Conservation (phyloP, 331 rosid genomes). For the Acacia pycnantha region DNA sequence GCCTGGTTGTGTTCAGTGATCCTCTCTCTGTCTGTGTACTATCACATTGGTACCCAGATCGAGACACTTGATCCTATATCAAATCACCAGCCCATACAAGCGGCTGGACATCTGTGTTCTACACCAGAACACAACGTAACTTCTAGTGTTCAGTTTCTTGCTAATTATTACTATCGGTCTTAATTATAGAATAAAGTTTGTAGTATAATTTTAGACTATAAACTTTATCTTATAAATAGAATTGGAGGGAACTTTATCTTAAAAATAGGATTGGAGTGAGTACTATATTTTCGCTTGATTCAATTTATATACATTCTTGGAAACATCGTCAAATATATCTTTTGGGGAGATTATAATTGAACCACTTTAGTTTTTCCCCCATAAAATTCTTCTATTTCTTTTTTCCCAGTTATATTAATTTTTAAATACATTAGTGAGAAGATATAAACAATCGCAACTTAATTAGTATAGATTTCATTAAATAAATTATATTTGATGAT, state of each 20-base stretch:
- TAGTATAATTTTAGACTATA: too few relatives aligned
- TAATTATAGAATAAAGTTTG: too few relatives aligned
- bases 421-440: not conserved
- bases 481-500: not conserved
- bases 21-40: too few relatives aligned
- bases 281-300: not conserved
- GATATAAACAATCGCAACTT: not conserved
- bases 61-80: too few relatives aligned
- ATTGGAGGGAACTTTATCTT: too few relatives aligned
- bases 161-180: not conserved
- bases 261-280: too few relatives aligned
- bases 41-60: too few relatives aligned
- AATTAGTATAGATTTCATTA: not conserved
- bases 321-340: not conserved
- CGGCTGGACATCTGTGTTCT: too few relatives aligned
- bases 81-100: too few relatives aligned
- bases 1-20: too few relatives aligned
- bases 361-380: not conserved
- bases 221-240: too few relatives aligned
- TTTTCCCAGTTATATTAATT: not conserved
- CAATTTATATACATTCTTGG: not conserved
- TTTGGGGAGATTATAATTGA: not conserved
- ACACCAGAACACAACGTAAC: too few relatives aligned
- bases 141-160: not conserved
- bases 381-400: not conserved